Evolutionary conservation across 352 stramenopile species (phyloP).

Genomic region (Phytopythium chamaehyphon): DNA sequence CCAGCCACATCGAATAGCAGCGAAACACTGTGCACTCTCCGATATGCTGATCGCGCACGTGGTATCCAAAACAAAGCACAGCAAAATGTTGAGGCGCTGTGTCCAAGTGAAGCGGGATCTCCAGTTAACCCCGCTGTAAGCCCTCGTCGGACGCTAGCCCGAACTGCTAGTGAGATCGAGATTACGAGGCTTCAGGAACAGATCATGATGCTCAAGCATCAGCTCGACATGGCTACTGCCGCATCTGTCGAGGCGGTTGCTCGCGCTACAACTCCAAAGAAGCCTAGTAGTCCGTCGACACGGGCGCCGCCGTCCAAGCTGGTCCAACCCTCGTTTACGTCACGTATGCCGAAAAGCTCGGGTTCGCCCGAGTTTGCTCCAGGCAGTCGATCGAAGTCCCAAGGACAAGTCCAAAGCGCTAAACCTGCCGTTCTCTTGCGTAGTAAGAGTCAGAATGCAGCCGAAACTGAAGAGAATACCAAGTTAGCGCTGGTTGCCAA

Average conservation of each 20-base stretch:
- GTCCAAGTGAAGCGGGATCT: background rate
- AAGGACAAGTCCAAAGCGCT: too few species aligned
- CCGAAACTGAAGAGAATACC: too few species aligned
- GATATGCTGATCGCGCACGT: constrained; percentile 68
- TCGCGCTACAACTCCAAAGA: too few species aligned
- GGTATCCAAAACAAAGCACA: constrained; percentile 77
- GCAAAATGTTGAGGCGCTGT: constrained; percentile 46
- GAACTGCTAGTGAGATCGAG: constrained; percentile 32
- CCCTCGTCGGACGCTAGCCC: constrained; percentile 1
- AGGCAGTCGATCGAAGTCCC: too few species aligned
- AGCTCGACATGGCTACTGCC: constrained; percentile 19
- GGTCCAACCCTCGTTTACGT: background rate
- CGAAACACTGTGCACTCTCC: constrained; percentile 64
- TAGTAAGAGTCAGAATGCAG: too few species aligned
- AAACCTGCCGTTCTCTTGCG: too few species aligned
- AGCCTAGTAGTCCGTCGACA: too few species aligned
- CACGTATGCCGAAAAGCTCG: background rate
- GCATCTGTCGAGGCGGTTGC: constrained; percentile 1
- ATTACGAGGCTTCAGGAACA: constrained; percentile 41
- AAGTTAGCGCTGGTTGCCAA: too few species aligned
- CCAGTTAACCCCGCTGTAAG: constrained; percentile 3
- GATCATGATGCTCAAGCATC: constrained; percentile 30
- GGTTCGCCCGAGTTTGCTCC: too few species aligned
- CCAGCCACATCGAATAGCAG: constrained; percentile 36
- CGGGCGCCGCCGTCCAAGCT: background rate